Percentiles rank a stretch among this genome's conserved stretches.
Conservation (phyloP, 345 rosid species). For the Brassica carinata region DNA sequence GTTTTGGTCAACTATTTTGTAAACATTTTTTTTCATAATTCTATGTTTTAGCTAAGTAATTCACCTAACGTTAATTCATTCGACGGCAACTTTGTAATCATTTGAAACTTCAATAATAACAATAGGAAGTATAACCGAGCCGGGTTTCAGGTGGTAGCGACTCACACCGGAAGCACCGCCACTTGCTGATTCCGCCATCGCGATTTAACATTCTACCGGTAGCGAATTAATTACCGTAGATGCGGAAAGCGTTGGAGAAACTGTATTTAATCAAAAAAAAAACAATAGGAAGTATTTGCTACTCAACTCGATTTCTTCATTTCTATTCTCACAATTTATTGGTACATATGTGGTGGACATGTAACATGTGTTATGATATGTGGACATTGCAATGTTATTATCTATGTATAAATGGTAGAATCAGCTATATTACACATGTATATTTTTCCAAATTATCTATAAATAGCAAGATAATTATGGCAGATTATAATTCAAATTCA, state of each 20-base stretch:
- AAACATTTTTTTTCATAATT: not conserved
- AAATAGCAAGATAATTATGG: not conserved
- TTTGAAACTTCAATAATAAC: not conserved
- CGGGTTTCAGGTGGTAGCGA: no score
- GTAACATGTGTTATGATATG: not conserved
- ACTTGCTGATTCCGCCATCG: no score
- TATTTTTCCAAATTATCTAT: not conserved
- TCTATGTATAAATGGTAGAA: not conserved
- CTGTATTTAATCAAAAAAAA: no score
- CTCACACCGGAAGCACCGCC: no score
- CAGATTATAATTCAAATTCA: not conserved
- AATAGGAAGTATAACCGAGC: conserved; percentile 10
- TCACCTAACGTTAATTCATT: conserved; percentile 15
- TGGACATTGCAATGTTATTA: not conserved
- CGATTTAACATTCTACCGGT: no score
- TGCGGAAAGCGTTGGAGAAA: no score
- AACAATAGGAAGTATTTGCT: conserved; percentile 6
- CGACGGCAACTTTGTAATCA: conserved; percentile 7
- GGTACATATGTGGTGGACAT: not conserved
- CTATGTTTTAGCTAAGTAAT: not conserved
- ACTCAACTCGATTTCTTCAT: conserved; percentile 24
- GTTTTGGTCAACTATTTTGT: no score
- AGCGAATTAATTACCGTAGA: no score
- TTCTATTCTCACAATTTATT: not conserved
- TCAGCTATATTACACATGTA: not conserved